These are phyloP conservation scores for Aspergillus bridgeri DNA, from an alignment of 495 filamentous ascomycete species.

Conservation along the genomic window DNA sequence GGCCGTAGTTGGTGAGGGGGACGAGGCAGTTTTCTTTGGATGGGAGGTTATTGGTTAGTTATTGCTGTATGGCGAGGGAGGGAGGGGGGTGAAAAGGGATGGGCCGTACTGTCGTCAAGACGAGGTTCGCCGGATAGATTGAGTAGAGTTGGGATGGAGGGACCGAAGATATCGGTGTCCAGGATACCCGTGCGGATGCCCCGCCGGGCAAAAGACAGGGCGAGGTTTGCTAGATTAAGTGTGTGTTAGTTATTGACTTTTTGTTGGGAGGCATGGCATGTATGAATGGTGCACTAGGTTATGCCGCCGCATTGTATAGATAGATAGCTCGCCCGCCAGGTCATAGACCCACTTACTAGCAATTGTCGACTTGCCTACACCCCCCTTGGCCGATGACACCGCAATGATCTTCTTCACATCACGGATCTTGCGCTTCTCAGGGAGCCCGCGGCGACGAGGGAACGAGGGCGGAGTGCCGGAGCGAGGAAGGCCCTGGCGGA, in stretches of 20 bases:
- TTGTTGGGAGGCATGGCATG: neutral
- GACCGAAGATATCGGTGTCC: constrained; percentile 95
- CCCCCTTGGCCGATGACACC: constrained; percentile 93
- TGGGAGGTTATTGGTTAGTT: neutral
- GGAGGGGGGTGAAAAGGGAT: neutral
- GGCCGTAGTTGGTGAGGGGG: constrained; percentile 89
- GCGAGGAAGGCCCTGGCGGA: constrained; percentile 69
- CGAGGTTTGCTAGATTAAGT: constrained; percentile 65
- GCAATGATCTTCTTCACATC: constrained; percentile 85
- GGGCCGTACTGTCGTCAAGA: constrained; percentile 56
- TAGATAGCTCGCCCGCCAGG: neutral
- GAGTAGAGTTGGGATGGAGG: constrained; percentile 87
- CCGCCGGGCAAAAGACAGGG: constrained; percentile 75
- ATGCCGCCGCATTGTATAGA: neutral
- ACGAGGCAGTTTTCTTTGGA: constrained; percentile 70
- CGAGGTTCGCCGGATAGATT: constrained; percentile 71
- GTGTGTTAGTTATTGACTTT: constrained; percentile 6
- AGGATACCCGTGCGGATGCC: constrained; percentile 83
- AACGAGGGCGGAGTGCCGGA: constrained; percentile 69
- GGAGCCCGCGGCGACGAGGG: constrained; percentile 79
- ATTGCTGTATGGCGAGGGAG: neutral
- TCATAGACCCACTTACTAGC: constrained; percentile 51
- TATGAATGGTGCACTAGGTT: too few relatives aligned
- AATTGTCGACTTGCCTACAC: constrained; percentile 94
- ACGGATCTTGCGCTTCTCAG: constrained; percentile 71